Evolutionary conservation across 345 rosid genomes (phyloP), one percentile per base, ranked within the genome.

Genomic region (Toxicodendron radicans): DNA sequence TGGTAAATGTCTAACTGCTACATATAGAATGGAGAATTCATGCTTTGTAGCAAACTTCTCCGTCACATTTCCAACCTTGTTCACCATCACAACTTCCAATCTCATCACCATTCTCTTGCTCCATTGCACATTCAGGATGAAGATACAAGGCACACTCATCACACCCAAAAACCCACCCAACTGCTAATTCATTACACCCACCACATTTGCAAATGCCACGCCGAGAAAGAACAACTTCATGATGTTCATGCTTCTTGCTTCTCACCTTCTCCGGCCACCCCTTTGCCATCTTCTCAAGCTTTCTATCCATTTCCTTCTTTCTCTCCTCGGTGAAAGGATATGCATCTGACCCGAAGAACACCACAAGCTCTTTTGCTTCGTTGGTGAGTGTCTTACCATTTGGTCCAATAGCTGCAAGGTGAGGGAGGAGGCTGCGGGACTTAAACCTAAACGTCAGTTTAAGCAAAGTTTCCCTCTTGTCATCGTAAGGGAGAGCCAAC

Each of bases 401-500:
- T 51, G 86, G 82, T 9, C 85, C 79, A 2, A 86, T 64, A 35
- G 85, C 87, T 12, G 76, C 56, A 1, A 84, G 83, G 68, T 62
- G 74, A 6, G 87, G 90, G 58, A 86, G 90, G 58, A 86, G 82
- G 17, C 83, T 73, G 0, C 1, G 10, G 72, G 77, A 76, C 83
- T 79, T 82, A 78, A n/a, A n/a, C n/a, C n/a, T n/a, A n/a, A 86
- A 86, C 23, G 63, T 79, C 56, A 70, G 79, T 35, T 78, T 71
- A 70, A 86, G 62, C 0, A 53, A 65, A 32, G 58, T 58, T 66
- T 86, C 83, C 68, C 86, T 75, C 56, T 54, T 59, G 20, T 84
- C 86, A 24, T 79, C 80, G 54, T 74, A 82, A 10, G 86, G 89
- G 13, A 86, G 84, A 32, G 84, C 76, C 41, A 85, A 43, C 89